Evolutionary conservation across 305 asterid genomes (phyloP).

Genomic region (Ajuga reptans): DNA sequence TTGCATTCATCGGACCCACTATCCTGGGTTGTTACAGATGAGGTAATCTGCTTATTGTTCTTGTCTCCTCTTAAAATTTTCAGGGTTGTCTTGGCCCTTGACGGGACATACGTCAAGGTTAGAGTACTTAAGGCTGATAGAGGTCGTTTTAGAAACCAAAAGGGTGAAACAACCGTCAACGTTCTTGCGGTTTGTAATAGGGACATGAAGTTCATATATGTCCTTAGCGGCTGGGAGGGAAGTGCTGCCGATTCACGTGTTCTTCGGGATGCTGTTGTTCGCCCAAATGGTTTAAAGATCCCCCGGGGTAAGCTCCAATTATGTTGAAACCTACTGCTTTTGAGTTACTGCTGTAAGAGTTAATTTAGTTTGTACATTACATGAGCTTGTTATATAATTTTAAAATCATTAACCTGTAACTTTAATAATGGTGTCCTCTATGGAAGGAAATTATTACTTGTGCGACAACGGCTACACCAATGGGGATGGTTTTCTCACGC

Average conservation of each 20-base stretch:
- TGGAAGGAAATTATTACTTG: too few relatives aligned
- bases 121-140: not conserved
- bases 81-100: not conserved
- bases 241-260: not conserved
- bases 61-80: too few relatives aligned
- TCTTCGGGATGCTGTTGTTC: not conserved
- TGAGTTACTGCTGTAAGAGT: too few relatives aligned
- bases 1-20: too few relatives aligned
- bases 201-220: not conserved
- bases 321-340: too few relatives aligned
- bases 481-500: not conserved
- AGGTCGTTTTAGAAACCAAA: not conserved
- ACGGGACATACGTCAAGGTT: not conserved
- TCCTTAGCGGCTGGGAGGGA: not conserved
- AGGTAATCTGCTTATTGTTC: too few relatives aligned
- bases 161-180: not conserved
- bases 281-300: not conserved
- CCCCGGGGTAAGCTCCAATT: too few relatives aligned
- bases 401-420: not conserved
- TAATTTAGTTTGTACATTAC: too few relatives aligned
- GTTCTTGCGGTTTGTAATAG: not conserved
- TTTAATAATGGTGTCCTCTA: not conserved
- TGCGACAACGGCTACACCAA: not conserved
- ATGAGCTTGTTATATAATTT: not conserved
- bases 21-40: too few relatives aligned